These are phyloP conservation scores for Macrolepiota fuliginosa DNA, from an alignment of 768 basidiomycete species.

Conservation along the genomic window DNA sequence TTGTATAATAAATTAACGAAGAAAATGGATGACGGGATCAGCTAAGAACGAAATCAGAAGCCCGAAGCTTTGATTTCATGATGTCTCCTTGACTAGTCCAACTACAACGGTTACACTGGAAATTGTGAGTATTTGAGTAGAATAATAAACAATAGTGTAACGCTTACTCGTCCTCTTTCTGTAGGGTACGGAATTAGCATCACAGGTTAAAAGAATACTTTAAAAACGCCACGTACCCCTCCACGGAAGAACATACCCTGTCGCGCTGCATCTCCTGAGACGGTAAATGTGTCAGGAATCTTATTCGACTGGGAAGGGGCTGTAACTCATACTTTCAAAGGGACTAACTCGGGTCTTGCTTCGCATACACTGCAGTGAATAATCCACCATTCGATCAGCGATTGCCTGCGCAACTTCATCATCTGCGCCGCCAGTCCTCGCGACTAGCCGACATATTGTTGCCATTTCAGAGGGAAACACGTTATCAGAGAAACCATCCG, in stretches of 20 bases:
- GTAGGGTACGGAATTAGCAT: constrained; percentile 15
- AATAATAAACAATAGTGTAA: background rate
- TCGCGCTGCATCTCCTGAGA: constrained; percentile 58
- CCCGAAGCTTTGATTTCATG: constrained; percentile 24
- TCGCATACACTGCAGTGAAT: constrained; percentile 68
- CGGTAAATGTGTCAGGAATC: constrained; percentile 4
- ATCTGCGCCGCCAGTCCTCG: constrained; percentile 54
- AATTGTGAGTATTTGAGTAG: constrained; percentile 16
- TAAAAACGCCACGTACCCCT: constrained; percentile 54
- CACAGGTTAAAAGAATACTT: constrained; percentile 4
- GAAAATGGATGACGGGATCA: background rate
- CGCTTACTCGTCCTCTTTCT: constrained; percentile 84
- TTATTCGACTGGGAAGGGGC: background rate
- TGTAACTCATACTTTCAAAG: constrained; percentile 57
- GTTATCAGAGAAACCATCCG: constrained; percentile 56
- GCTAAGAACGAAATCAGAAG: no score
- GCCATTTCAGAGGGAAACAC: constrained; percentile 71
- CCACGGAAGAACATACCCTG: constrained; percentile 66
- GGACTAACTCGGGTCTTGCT: constrained; percentile 65
- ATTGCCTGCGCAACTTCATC: constrained; percentile 64
- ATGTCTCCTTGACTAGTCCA: constrained; percentile 63
- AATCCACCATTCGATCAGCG: constrained; percentile 70
- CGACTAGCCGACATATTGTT: constrained; percentile 65
- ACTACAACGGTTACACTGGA: constrained; percentile 70
- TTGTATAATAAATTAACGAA: constrained; percentile 9